Conservation (phyloP, 2,329 filamentous ascomycete genomes). For the Arthrocladium fulminans region DNA sequence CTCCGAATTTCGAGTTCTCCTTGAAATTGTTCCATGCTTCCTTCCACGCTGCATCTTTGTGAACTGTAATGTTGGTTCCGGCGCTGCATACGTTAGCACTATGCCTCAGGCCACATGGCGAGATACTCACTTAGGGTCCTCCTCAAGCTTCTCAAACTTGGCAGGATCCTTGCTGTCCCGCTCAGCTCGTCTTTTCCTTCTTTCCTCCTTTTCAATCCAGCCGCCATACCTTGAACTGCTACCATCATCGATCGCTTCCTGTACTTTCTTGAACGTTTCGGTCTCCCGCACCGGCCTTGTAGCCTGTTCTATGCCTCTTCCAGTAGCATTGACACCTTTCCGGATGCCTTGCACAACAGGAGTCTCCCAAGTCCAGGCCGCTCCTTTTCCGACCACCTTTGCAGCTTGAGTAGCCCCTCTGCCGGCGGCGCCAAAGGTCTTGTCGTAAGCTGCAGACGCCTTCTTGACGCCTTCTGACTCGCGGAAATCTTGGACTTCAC, state of each 20-base stretch:
- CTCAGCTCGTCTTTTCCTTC: slow-evolving; percentile 66
- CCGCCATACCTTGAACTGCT: slow-evolving; percentile 93
- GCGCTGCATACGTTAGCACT: slow-evolving; percentile 52
- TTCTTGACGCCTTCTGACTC: slow-evolving; percentile 86
- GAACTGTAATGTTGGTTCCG: slow-evolving; percentile 84
- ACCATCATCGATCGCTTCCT: slow-evolving; percentile 92
- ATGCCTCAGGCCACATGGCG: slow-evolving; percentile 1
- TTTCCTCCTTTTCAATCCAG: slow-evolving; percentile 94
- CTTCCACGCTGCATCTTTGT: slow-evolving; percentile 97
- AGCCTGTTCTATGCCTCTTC: slow-evolving; percentile 82
- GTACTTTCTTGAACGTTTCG: slow-evolving; percentile 85
- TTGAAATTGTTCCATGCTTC: slow-evolving; percentile 97
- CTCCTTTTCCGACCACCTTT: slow-evolving; percentile 77
- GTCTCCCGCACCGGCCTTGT: slow-evolving; percentile 90
- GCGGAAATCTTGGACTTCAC: slow-evolving; percentile 79
- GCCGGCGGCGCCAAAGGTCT: slow-evolving; percentile 70
- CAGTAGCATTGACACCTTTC: slow-evolving; percentile 75
- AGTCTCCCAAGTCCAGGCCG: slow-evolving; percentile 96
- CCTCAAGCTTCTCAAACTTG: slow-evolving; percentile 56
- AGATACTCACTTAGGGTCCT: slow-evolving; percentile 72
- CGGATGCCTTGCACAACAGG: slow-evolving; percentile 83
- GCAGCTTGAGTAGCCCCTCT: slow-evolving; percentile 61
- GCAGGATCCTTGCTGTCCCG: slow-evolving; percentile 52
- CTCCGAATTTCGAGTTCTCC: slow-evolving; percentile 79
- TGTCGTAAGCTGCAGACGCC: slow-evolving; percentile 78